phyloP scores from a whole-genome alignment of 2,329 filamentous ascomycete species.

The Microdochium trichocladiopsis region DNA sequence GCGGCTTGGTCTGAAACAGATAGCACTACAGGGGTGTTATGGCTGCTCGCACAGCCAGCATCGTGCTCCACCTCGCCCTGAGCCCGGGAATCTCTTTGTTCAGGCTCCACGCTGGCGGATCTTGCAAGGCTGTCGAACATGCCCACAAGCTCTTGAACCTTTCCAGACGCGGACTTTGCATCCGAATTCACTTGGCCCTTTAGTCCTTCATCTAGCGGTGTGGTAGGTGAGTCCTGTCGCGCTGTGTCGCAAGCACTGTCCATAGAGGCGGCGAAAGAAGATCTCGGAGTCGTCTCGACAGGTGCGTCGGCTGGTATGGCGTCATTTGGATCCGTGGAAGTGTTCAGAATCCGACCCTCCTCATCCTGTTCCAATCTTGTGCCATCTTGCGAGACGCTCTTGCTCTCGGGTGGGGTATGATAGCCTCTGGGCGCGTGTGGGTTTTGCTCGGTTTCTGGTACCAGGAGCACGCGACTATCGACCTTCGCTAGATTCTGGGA shows the following conservation, averaged over 20 bases:
- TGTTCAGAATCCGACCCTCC: no score
- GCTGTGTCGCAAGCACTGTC: slow-evolving; percentile 20
- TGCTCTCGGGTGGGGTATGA: not conserved
- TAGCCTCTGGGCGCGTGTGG: slow-evolving; percentile 1
- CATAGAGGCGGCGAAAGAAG: slow-evolving; percentile 17
- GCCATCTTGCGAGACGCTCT: not conserved
- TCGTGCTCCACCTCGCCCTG: slow-evolving; percentile 3
- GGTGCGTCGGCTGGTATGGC: no score
- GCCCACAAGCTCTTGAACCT: slow-evolving; percentile 42
- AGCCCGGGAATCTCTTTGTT: slow-evolving; percentile 2
- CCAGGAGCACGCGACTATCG: slow-evolving; percentile 8
- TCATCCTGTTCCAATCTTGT: not conserved
- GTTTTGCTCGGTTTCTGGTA: not conserved
- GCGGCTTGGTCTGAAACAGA: no score
- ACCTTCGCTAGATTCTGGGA: slow-evolving; percentile 7
- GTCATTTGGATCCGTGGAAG: no score
- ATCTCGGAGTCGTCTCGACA: slow-evolving; percentile 13
- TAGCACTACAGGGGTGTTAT: not conserved
- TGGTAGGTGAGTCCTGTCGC: slow-evolving; percentile 34
- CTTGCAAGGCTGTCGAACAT: slow-evolving; percentile 39
- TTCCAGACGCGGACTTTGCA: slow-evolving; percentile 27
- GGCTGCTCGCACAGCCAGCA: slow-evolving; percentile 7
- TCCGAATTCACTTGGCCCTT: slow-evolving; percentile 12
- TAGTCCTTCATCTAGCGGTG: slow-evolving; percentile 34
- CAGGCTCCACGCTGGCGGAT: slow-evolving; percentile 17